A percentile compares a stretch with the other conserved stretches of the same genome.
phyloP scores from a whole-genome alignment of 306 rosid genomes.

The Quercus variabilis region DNA sequence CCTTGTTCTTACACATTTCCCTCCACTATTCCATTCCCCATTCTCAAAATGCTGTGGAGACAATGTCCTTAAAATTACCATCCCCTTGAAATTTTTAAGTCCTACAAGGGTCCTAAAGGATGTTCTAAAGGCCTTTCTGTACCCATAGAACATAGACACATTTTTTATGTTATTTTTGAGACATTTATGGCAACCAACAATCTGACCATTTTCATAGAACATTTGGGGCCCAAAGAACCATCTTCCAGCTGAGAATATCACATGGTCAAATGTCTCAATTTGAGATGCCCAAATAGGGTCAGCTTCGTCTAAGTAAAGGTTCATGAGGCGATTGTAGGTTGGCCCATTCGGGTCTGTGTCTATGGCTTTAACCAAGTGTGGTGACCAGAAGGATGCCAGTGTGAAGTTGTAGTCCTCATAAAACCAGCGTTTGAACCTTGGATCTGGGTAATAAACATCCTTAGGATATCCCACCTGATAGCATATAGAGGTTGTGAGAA shows the following conservation, averaged over 20 bases:
- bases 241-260: conserved; percentile 77
- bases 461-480: conserved; percentile 58
- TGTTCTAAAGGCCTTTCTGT: conserved; percentile 59
- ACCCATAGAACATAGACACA: conserved; percentile 38
- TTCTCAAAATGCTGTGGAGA: conserved; percentile 87
- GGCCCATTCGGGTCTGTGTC: conserved; percentile 45
- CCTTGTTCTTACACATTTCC: conserved; percentile 64
- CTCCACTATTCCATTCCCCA: conserved; percentile 85
- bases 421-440: conserved; percentile 47
- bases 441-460: conserved; percentile 46
- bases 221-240: conserved; percentile 76
- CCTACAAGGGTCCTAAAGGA: conserved; percentile 42
- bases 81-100: conserved; percentile 47
- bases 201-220: conserved; percentile 43
- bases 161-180: conserved; percentile 30
- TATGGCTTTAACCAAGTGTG: conserved; percentile 49
- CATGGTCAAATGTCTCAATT: conserved; percentile 53
- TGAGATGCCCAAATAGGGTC: conserved; percentile 52
- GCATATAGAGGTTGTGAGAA: neutral
- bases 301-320: conserved; percentile 57
- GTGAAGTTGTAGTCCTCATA: conserved; percentile 63
- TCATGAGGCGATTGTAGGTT: conserved; percentile 49
- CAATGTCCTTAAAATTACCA: conserved; percentile 74
- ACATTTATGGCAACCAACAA: conserved; percentile 66
- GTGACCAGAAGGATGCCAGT: conserved; percentile 68